phyloP scores from a whole-genome alignment of 2,329 filamentous ascomycete species.

The Exserohilum rostratum region DNA sequence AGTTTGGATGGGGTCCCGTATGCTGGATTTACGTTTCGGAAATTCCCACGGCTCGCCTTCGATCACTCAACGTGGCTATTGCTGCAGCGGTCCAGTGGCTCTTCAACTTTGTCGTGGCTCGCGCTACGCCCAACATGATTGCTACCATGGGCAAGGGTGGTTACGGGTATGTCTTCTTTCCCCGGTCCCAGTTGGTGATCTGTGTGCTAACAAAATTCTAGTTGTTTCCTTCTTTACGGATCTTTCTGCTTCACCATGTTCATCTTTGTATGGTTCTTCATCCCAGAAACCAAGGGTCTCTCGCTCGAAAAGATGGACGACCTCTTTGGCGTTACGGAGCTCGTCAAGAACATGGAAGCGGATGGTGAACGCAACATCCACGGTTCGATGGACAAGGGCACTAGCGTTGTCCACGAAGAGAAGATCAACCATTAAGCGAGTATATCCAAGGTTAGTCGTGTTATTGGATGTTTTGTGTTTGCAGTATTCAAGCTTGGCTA shows the following conservation, averaged over 20 bases:
- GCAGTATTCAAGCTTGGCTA: not conserved
- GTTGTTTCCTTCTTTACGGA: slow-evolving; percentile 73
- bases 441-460: not conserved
- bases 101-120: slow-evolving; percentile 75
- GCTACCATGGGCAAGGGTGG: slow-evolving; percentile 57
- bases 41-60: slow-evolving; percentile 70
- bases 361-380: slow-evolving; percentile 36
- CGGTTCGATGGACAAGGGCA: slow-evolving; percentile 31
- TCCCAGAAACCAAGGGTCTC: slow-evolving; percentile 74
- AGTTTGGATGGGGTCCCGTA: slow-evolving; percentile 67
- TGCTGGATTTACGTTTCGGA: slow-evolving; percentile 77
- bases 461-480: not conserved
- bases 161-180: slow-evolving; percentile 52
- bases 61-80: slow-evolving; percentile 71
- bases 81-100: slow-evolving; percentile 69
- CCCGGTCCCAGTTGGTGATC: slow-evolving; percentile 46
- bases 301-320: slow-evolving; percentile 70
- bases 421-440: slow-evolving; percentile 26
- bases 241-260: slow-evolving; percentile 70
- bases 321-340: slow-evolving; percentile 66
- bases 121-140: slow-evolving; percentile 72
- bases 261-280: slow-evolving; percentile 69
- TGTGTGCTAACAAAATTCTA: slow-evolving; percentile 49
- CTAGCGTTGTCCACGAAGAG: slow-evolving; percentile 27
- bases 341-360: slow-evolving; percentile 46